Base-by-base conservation (phyloP, 768 basidiomycete species). In the Pisolithus marmoratus region DNA sequence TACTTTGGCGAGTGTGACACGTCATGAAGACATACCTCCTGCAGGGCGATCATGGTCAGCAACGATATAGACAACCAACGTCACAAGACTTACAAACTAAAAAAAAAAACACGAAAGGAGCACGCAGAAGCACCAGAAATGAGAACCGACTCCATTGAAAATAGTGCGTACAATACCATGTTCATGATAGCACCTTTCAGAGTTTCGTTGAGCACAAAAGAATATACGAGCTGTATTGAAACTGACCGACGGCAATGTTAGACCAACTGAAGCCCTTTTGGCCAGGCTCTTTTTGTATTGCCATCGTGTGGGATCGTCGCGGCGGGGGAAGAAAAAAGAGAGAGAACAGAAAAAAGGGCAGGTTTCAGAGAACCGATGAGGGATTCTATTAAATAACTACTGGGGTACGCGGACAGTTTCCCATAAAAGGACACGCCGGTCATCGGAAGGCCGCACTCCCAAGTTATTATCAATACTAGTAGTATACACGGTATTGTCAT, bases 201-300 rank as follows among this genome's bases (percentile, higher is more conserved):
- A 31, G 43, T 50, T 60, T 22, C 60, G 55, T 59, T 62, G 27
- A 67, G 46, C 48, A 50, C 17, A 43, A 53, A 51, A 5, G 20
- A 54, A 55, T 45, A 38, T 26, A 54, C 37, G 42, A 60, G 46
- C 57, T 42, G 57, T 34, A 34, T 34, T 34, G 14, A 15, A 22
- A 70, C 89, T 61, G 66, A 92, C 91, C 91, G 68, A 95, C 86
- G 58, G 90, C 92, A 73, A 94, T 94, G 74, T 94, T 94, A 61
- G 89, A 90, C 90, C 90, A 94, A 75, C 78, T 92, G 59, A 92
- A 75, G 64, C 90, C 90, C 72, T 94, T 93, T 70, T 92, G 87
- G 54, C 90, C 92, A 49, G 92, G 91, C 73, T 90, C 87, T 70
- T 79, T 83, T 68, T 84, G 77, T 62, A 91, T 81, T 73, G 82